Evolutionary conservation across 305 asterid genomes (phyloP), one percentile per base, ranked within the genome.

Genomic region (Nicotiana rustica): DNA sequence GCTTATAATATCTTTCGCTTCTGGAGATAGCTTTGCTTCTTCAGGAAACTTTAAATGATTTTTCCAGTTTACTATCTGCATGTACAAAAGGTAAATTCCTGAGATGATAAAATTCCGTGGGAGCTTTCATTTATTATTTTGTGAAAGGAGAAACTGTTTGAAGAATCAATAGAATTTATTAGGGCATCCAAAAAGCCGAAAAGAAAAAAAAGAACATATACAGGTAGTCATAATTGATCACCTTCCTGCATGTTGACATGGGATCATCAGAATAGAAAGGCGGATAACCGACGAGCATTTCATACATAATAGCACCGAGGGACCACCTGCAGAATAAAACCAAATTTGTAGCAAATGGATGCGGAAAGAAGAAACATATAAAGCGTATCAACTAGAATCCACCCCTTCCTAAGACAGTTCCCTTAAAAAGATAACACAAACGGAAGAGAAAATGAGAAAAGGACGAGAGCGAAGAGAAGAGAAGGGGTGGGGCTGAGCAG

Each of bases 251-350:
- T 8, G 97, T 95, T 52, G 98, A 90, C 98, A 95, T 95, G 65
- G 98, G 97, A 81, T 94, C 98, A 83, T 94, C 98, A 38, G 98
- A 92, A 82, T 95, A 95, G 89, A 95, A 95, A 85, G 98, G 98
- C 12, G 98, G 98, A 86, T 95, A 95, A 59, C 98, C 97, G 59
- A 95, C 93, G 61, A 95, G 95, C 98, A 75, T 82, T 75, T 75
- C 75, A 17, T 73, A 82, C 82, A 82, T 75, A 49, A 82, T 62
- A 86, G 98, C 97, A 33, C 98, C 98, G 85, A 95, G 96, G 10
- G 99, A 95, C 99, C 99, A 95, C 98, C 99, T 95, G 85, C 85
- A 86, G 35, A 88, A 79, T 81, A 83, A 73, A 33, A 82, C 61
- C 79, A 60, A 21, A 70, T 70, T 78, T 68, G 82, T 55, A 81